Base-by-base conservation (phyloP, 2,329 filamentous ascomycete genomes). In the Apiospora koreana region DNA sequence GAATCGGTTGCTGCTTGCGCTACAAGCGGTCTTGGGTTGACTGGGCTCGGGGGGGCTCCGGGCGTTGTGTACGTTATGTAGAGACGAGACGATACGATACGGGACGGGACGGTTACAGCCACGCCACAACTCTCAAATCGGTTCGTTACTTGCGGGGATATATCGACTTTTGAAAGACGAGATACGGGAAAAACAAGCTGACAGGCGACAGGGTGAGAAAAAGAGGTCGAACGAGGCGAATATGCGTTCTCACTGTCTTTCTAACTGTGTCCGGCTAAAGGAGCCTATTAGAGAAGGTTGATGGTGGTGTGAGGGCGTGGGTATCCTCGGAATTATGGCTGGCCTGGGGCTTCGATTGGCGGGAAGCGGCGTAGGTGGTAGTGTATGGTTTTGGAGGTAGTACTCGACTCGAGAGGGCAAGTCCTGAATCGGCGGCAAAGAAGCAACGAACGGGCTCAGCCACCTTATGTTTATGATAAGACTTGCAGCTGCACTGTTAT, bases 371-470 rank as follows among this genome's bases (percentile, higher is more conserved):
- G 50, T 7, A 54, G 48, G 14, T 38, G 35, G 35, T 38, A 42
- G 9, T 10, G 41, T 42, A 42, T 42, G 43, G 18, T n/a, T 6
- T n/a, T 16, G 25, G 18, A 62, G 7, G 18, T 62, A 38, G 54
- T 35, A 35, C 54, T 62, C 54, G 54, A 62, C 54, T 62, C 54
- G 54, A 62, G 54, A 38, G 54, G 54, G 31, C 54, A 38, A n/a
- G 54, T 62, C 54, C 54, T 62, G 54, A 62, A 38, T 62, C 54
- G 54, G 54, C 54, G 54, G 31, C 54, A 62, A 62, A 62, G 54
- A 62, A 62, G 54, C 54, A 62, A 62, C 10, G 31, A 62, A 62
- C 54, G 54, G 54, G 54, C 54, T n/a, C 54, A 38, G 54, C 54
- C 54, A 62, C 54, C 54, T 62, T 35, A 10, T 38, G 18, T 38